Percentiles rank a stretch among this genome's conserved stretches.
These are phyloP conservation scores for Saururus chinensis DNA, from an alignment of 164 flowering plant species.

Conservation along the genomic window DNA sequence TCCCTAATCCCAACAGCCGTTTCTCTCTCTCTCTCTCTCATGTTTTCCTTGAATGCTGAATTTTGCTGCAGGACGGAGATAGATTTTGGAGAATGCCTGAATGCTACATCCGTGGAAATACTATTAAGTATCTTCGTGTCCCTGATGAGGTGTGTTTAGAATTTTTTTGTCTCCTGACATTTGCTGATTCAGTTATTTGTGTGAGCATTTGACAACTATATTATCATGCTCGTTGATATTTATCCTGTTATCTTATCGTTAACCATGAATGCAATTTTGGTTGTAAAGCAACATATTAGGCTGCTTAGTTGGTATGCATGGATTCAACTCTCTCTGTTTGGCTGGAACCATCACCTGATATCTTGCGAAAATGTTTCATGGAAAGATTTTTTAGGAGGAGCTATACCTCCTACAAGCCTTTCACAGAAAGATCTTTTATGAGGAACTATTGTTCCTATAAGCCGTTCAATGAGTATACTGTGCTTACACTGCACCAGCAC, in stretches of 20 bases:
- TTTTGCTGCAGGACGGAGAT: constrained; percentile 70
- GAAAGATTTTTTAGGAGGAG: too few relatives aligned
- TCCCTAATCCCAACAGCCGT: neutral
- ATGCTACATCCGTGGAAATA: constrained; percentile 92
- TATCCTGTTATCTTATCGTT: neutral
- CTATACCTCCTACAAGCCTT: too few relatives aligned
- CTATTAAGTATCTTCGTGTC: constrained; percentile 95
- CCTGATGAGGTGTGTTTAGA: constrained; percentile 83
- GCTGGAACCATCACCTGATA: too few relatives aligned
- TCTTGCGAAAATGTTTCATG: too few relatives aligned
- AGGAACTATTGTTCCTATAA: too few relatives aligned
- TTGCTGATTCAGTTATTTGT: too few relatives aligned
- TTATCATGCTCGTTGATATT: too few relatives aligned
- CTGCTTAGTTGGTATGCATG: neutral
- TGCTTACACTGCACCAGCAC: too few relatives aligned
- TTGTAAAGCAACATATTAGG: neutral
- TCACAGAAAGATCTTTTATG: too few relatives aligned
- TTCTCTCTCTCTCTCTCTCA: neutral
- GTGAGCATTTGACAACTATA: neutral
- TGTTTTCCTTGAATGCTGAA: neutral
- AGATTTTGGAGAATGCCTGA: constrained; percentile 99
- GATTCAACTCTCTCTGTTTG: neutral
- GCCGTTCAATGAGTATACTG: too few relatives aligned
- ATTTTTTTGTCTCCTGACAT: too few relatives aligned
- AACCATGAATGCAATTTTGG: neutral